A percentile compares a stretch with the other conserved stretches of the same genome.
Conservation (phyloP, 2,329 filamentous ascomycete genomes). For the Monilinia polystroma region DNA sequence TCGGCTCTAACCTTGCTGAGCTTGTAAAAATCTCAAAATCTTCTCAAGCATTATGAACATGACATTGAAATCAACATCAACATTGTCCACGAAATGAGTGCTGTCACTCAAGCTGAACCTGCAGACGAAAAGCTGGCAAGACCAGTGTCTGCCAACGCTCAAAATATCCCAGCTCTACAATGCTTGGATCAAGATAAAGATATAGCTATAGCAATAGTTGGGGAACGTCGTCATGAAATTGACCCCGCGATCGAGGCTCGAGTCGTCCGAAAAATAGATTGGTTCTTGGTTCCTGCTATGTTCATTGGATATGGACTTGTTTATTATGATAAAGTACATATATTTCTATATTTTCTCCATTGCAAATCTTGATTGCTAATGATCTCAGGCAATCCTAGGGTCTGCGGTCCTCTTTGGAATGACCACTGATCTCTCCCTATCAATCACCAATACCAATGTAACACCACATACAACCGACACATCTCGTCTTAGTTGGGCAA, state of each 20-base stretch:
- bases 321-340: constrained; percentile 64
- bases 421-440: constrained; percentile 65
- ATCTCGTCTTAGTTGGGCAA: constrained; percentile 70
- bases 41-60: background rate
- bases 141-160: background rate
- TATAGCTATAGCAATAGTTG: constrained; percentile 37
- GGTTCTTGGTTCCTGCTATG: constrained; percentile 68
- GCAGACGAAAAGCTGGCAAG: background rate
- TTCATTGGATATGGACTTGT: constrained; percentile 63
- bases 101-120: too few relatives aligned
- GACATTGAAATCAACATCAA: too few relatives aligned
- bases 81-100: background rate
- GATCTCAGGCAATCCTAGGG: constrained; percentile 64
- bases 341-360: constrained; percentile 1
- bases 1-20: background rate
- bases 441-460: constrained; percentile 49
- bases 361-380: background rate
- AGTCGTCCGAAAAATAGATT: constrained; percentile 65
- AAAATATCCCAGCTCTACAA: background rate
- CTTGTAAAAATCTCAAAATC: background rate
- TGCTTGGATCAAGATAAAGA: constrained; percentile 26
- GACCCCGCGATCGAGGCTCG: constrained; percentile 55
- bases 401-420: constrained; percentile 73
- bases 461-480: constrained; percentile 61
- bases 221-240: constrained; percentile 33